These are phyloP conservation scores for Pseudozyma sp. DNA, from an alignment of 1,284 basidiomycete genomes.

Conservation along the genomic window DNA sequence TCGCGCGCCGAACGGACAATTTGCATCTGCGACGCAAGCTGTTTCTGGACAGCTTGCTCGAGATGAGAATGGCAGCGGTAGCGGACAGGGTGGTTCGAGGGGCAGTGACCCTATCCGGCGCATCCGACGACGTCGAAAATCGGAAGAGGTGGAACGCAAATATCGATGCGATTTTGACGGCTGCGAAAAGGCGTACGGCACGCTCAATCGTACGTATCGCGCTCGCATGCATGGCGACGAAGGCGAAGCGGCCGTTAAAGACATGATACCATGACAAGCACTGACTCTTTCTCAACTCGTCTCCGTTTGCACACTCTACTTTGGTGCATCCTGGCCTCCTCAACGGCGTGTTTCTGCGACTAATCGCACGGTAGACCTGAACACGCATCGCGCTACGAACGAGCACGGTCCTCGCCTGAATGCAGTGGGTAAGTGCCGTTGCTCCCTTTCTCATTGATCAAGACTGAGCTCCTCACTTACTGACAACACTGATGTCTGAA, in stretches of 20 bases:
- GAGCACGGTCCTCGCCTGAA: constrained; percentile 48
- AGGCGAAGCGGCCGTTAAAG: too few species aligned
- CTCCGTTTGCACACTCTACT: neutral
- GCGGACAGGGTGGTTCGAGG: constrained; percentile 3
- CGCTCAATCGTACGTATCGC: constrained; percentile 75
- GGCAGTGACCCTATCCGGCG: constrained; percentile 20
- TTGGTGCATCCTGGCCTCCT: neutral
- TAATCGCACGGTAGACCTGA: constrained; percentile 25
- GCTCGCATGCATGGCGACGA: constrained; percentile 16
- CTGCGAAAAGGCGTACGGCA: constrained; percentile 85
- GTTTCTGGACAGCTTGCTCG: neutral
- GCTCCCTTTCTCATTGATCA: neutral
- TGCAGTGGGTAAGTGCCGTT: constrained; percentile 31
- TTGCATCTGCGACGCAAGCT: constrained; percentile 33
- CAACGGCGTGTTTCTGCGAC: neutral
- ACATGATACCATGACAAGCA: too few species aligned
- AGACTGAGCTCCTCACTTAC: neutral
- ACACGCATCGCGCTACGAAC: constrained; percentile 46
- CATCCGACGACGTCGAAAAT: constrained; percentile 55
- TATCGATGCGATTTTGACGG: constrained; percentile 84
- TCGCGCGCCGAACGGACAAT: constrained; percentile 46
- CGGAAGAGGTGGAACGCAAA: constrained; percentile 79
- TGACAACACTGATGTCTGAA: neutral
- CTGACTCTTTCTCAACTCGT: neutral
- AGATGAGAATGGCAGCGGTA: neutral